Conservation (phyloP, 768 basidiomycete species). For the Tylopilus subfusipes region DNA sequence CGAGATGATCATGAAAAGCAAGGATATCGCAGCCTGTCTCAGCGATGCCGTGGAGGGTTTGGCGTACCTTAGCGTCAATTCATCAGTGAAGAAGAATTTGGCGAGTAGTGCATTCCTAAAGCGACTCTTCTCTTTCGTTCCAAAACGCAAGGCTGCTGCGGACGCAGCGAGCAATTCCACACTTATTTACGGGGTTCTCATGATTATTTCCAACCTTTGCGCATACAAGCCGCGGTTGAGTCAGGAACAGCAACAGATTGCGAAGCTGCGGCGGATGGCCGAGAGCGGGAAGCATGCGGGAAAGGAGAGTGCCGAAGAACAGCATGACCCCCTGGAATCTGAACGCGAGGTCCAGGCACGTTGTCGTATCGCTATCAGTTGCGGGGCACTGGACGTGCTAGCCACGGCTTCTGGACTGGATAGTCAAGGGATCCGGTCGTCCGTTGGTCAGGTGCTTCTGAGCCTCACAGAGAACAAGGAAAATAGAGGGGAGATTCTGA, state of each 20-base stretch:
- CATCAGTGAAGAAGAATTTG: slow-evolving; percentile 59
- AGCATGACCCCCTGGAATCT: slow-evolving; percentile 49
- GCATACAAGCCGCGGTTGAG: slow-evolving; percentile 66
- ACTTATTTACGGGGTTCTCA: slow-evolving; percentile 72
- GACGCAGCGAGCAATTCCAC: slow-evolving; percentile 41
- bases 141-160: slow-evolving; percentile 40
- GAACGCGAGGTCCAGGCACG: slow-evolving; percentile 63
- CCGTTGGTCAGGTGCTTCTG: slow-evolving; percentile 60
- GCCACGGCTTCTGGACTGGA: slow-evolving; percentile 55
- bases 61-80: slow-evolving; percentile 72
- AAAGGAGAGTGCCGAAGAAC: slow-evolving; percentile 28
- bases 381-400: slow-evolving; percentile 65
- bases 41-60: slow-evolving; percentile 78
- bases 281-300: slow-evolving; percentile 37
- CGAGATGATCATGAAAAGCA: slow-evolving; percentile 43
- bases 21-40: slow-evolving; percentile 39
- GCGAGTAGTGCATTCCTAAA: slow-evolving; percentile 57
- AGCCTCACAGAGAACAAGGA: slow-evolving; percentile 74
- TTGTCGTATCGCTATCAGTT: slow-evolving; percentile 52
- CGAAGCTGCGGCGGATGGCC: slow-evolving; percentile 76
- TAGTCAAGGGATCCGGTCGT: slow-evolving; percentile 58
- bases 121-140: slow-evolving; percentile 53
- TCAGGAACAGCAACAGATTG: slow-evolving; percentile 80
- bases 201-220: slow-evolving; percentile 73
- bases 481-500: slow-evolving; percentile 72